Evolutionary conservation across 75 land plant species (phyloP), one percentile per base, ranked within the genome.

Genomic region (Picea sitchensis): DNA sequence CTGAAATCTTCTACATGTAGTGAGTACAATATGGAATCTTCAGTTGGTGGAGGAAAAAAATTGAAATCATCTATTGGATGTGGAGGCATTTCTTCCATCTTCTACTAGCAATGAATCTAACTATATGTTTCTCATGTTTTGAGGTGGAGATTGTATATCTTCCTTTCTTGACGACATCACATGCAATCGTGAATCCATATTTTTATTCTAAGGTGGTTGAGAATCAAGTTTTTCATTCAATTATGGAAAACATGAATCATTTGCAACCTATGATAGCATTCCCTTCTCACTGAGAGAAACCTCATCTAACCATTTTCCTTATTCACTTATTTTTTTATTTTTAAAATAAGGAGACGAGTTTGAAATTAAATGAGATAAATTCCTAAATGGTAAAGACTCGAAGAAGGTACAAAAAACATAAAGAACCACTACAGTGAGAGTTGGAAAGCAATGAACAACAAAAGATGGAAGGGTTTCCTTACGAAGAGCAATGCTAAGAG

Each of bases 1-100:
- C 20, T 34, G 13, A 69, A 69, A 69, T 36, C 17, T 36, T 34
- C 47, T 11, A 38, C 15, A 71, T n/a, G 58, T 12, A 34, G 1
- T 14, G 76, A 34, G 54, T 75, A 72, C 61, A 74, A 69, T 63
- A 54, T 78, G 14, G 38, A n/a, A 56, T 57, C 54, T 36, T 73
- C 80, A 31, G n/a, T 56, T 76, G 60, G 60, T 76, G 23, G 12
- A 26, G 60, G n/a, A 3, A 23, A 47, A 54, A 11, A 44, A 18
- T n/a, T 9, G 9, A 41, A 41, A 18, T 17, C 23, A 20, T 71
- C 73, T 71, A 54, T 71, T 71, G 73, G 44, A 34, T 34, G 71
- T 15, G 71, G 41, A 13, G 41, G 71, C 4, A 65, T 65, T 65
- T 65, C 32, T 14, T 65, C 68, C 13, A 13, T 31, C 59, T 31